A percentile compares a stretch with the other conserved stretches of the same genome.
Evolutionary conservation across 805 yeast species (phyloP).

Genomic region (Priceomyces haplophilus): DNA sequence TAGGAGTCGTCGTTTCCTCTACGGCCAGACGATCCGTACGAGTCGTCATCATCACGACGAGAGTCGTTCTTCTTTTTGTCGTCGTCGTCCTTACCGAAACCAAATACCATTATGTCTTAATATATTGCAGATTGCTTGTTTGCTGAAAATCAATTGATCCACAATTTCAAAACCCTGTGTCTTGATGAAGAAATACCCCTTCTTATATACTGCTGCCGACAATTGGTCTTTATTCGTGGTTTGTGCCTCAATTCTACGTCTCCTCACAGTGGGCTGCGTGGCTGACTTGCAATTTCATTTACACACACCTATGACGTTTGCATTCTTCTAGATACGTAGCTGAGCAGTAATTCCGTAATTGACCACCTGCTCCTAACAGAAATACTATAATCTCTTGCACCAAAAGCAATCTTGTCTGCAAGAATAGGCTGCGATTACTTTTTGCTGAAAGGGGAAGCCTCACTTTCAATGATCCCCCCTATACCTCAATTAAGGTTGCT

Average conservation of each 20-base stretch:
- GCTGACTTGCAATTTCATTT: constrained; percentile 1
- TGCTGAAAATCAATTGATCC: not conserved
- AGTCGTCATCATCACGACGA: constrained; percentile 9
- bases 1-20: constrained; percentile 14
- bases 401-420: not conserved
- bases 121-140: not conserved
- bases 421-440: not conserved
- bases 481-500: no score
- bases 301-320: constrained; percentile 1
- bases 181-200: no score
- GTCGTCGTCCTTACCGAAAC: constrained; percentile 28
- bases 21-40: constrained; percentile 14
- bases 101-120: constrained; percentile 27
- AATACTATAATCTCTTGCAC: not conserved
- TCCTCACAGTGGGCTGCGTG: not conserved
- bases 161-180: no score
- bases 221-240: no score
- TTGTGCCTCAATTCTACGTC: not conserved
- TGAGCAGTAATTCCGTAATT: not conserved
- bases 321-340: not conserved
- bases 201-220: not conserved
- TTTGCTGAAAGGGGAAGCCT: no score
- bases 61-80: constrained; percentile 13
- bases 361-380: no score
- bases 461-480: no score